Evolutionary conservation across 208 protist genomes (phyloP), one percentile per base, ranked within the genome.

Genomic region (Herpetomonas tarakana): DNA sequence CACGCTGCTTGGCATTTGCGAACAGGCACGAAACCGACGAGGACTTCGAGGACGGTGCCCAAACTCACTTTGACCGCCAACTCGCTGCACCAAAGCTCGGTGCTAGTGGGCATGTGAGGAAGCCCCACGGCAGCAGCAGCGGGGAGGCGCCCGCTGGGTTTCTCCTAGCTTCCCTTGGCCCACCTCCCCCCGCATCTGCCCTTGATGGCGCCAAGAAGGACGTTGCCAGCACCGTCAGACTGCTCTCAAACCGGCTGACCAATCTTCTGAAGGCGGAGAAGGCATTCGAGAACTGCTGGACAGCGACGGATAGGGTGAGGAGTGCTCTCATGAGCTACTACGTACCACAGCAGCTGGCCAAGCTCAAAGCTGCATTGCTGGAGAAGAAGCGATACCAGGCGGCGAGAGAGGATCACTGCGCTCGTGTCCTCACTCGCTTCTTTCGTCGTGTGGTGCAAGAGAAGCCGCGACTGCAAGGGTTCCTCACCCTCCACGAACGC

Each of bases 221-320:
- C 11, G 62, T 78, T 38, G 39, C 62, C 28, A 41, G 57, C 24
- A 70, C 68, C 30, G 67, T 77, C 30, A 73, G 69, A 62, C 45
- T 92, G 22, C 58, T 92, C 27, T 75, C 61, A n/a, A 62, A 83
- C 51, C 76, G 86, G 4, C 68, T 92, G 31, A 45, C 45, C 35
- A 52, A 58, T 1, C 62, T 92, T 18, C 50, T 92, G 14, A 80
- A 81, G 49, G 78, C 68, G 2, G 86, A 92, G 55, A 66, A 65
- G 16, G 66, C 68, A 9, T 92, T 84, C 45, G 82, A 92, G 56
- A 80, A 86, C 31, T 70, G 71, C 35, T 92, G 86, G 86, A 64
- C 51, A 4, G 82, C 86, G 30, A 88, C 86, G 21, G 74, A 78
- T 50, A 71, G 74, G 27, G 68, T 92, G 25, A 68, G 65, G 39